Base-by-base conservation (phyloP, 495 filamentous ascomycete species). In the Chaetomium cochliodes region DNA sequence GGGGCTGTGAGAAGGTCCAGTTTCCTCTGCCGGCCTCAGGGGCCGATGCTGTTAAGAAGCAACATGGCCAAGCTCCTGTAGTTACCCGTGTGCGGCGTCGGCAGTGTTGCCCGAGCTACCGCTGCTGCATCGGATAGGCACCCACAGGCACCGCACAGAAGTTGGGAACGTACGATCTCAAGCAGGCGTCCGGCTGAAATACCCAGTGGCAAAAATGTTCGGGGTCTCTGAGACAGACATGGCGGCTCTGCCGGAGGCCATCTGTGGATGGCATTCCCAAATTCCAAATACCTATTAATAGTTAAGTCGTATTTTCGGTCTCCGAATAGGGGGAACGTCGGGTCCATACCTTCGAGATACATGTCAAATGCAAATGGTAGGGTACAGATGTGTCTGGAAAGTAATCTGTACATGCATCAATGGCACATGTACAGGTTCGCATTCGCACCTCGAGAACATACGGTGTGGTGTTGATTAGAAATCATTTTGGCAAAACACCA, bases 21-120 rank as follows among this genome's bases (percentile, higher is more conserved):
- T 2, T 37, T 18, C 20, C 12, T 26, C 28, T 41, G 59, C 33
- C 11, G 20, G 33, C 20, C 20, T 13, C 60, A 30, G 30, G 37
- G 15, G 22, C 20, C 22, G 49, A 46, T 12, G 60, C 37, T 62
- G 60, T 54, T 28, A 50, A 46, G 60, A 33, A 37, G 33, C 50
- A 54, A 39, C 60, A 56, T 23, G 0, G 22, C 52, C 25, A 56
- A 25, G 20, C 20, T 13, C 56, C 15, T 63, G 60, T 23, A n/a
- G 60, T n/a, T 30, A 56, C 41, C 60, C 60, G 51, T 41, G 49
- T 53, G 50, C 18, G 25, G 33, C 60, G 51, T 23, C 52, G 51
- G 52, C 25, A 6, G 60, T 56, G 28, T 56, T 8, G 44, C 52
- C 60, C 50, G 39, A 47, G 25, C 15, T 18, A 12, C 26, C 2